Evolutionary conservation across 2,329 filamentous ascomycete genomes (phyloP).

Genomic region (Neodidymelliopsis sp.): DNA sequence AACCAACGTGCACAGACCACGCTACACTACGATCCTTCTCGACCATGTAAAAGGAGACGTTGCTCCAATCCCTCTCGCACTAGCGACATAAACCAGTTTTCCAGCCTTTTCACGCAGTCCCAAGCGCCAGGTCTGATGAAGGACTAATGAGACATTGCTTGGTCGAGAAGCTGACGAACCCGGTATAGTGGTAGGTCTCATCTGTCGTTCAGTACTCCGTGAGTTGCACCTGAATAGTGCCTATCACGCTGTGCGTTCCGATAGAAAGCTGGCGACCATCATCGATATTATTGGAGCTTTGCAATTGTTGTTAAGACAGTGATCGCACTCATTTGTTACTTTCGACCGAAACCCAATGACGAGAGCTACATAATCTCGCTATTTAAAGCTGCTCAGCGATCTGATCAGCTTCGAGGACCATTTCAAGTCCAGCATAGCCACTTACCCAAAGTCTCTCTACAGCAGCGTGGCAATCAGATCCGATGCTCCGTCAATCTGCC

Average conservation of each 20-base stretch:
- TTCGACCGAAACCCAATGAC: no score
- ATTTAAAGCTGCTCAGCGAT: not conserved
- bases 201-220: not conserved
- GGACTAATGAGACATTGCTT: not conserved
- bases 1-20: not conserved
- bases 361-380: no score
- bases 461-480: not conserved
- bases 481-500: not conserved
- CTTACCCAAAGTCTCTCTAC: not conserved
- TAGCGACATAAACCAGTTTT: not conserved
- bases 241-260: not conserved
- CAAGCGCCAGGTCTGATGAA: not conserved
- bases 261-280: not conserved
- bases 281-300: no score
- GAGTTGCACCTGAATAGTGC: no score
- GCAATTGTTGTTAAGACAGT: no score
- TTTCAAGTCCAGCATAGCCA: not conserved
- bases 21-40: not conserved
- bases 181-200: not conserved
- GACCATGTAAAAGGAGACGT: not conserved
- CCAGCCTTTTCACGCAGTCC: not conserved
- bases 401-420: not conserved
- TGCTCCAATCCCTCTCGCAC: not conserved
- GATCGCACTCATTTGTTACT: no score
- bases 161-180: not conserved